A percentile compares a stretch with the other conserved stretches of the same genome.
phyloP scores from a whole-genome alignment of 2,329 filamentous ascomycete genomes.

The Metarhizium guizhouense region DNA sequence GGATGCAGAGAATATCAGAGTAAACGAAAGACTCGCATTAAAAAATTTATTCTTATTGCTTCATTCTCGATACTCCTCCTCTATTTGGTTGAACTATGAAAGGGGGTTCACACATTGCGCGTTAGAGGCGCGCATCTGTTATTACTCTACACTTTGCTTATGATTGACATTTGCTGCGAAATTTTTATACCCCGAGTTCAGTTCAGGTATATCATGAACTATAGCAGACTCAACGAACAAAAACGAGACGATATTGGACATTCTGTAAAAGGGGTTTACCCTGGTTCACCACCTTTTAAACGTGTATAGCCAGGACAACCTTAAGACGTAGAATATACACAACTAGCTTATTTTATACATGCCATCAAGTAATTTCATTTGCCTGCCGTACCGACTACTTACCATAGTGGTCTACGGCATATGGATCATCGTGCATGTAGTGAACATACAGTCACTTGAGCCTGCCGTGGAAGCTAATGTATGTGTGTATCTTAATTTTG shows the following conservation, averaged over 20 bases:
- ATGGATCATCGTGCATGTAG: too few species aligned
- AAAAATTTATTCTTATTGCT: too few species aligned
- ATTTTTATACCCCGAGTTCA: not conserved
- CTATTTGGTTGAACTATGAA: not conserved
- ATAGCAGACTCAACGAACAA: not conserved
- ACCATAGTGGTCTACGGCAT: too few species aligned
- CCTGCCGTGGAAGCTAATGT: not conserved
- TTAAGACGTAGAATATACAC: not conserved
- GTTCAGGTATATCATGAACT: not conserved
- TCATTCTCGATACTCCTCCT: not conserved
- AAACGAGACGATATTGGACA: not conserved
- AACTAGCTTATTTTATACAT: not conserved
- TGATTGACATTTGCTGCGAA: not conserved
- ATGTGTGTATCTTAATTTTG: not conserved
- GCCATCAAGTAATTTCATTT: not conserved
- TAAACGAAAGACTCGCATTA: too few species aligned
- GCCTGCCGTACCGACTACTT: too few species aligned
- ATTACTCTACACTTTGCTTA: not conserved
- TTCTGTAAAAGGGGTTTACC: not conserved
- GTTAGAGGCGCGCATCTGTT: not conserved
- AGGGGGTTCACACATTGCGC: not conserved
- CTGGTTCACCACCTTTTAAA: not conserved
- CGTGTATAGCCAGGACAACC: not conserved
- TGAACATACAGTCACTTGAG: too few species aligned
- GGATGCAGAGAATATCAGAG: too few species aligned